Evolutionary conservation across 352 stramenopile species (phyloP), one percentile per base, ranked within the genome.

Genomic region (Phytophthora multivora): DNA sequence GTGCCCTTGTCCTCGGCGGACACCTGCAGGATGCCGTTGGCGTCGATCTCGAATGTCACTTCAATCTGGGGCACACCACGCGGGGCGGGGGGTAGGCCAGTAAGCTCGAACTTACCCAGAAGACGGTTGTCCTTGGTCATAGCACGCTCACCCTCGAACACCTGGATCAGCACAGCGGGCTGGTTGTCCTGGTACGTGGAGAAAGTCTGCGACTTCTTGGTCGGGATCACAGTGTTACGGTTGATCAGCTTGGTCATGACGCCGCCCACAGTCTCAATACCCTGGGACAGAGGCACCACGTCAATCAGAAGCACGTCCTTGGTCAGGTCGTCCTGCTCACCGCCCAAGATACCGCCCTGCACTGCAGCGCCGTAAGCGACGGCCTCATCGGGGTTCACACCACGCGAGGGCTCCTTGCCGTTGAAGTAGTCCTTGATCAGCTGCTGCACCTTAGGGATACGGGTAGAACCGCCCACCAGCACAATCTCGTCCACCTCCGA

Each of bases 91-190:
- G 97, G 97, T 67, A 99, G 96, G 61, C 97, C 97, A 36, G 83
- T 98, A 9, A 99, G 88, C 71, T 99, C 97, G 72, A 99, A 99
- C 83, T 99, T 98, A 82, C 98, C 98, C 52, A 99, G 88, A 43
- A 98, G 73, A 79, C 98, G 96, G 89, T 99, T 99, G 85, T 99
- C 96, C 82, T 99, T 99, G 52, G 96, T 99, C 96, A 99, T 99
- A 42, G 96, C 86, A 80, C 98, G 93, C 71, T 99, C 98, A 68
- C 98, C 98, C 81, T 99, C 97, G 66, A 97, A 99, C 28, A 99
- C 97, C 66, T 91, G 80, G 71, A 91, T 91, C 46, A 86, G 57
- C 63, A 94, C 79, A 49, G 75, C 79, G 18, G 89, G 96, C 81
- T 99, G 97, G 86, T 99, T 99, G 83, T 99, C 97, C 69, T 98